These are phyloP conservation scores for Lachnellula hyalina DNA, from an alignment of 2,329 filamentous ascomycete species.

Conservation along the genomic window DNA sequence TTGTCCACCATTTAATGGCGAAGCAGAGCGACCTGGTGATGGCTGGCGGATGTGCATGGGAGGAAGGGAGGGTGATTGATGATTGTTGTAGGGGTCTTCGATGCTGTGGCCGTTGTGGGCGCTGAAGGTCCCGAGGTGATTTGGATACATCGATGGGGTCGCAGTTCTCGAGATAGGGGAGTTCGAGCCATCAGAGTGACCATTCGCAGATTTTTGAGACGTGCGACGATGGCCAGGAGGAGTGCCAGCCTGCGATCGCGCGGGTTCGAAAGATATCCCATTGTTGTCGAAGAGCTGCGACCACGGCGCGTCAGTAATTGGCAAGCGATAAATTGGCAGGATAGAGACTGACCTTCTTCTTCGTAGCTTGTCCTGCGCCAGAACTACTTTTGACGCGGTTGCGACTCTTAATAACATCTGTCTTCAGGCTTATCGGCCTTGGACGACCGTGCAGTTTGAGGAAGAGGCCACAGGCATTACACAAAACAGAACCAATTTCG, in stretches of 20 bases:
- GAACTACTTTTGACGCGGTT: slow-evolving; percentile 86
- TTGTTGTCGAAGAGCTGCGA: slow-evolving; percentile 44
- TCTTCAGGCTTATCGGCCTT: slow-evolving; percentile 93
- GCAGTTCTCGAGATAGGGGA: slow-evolving; percentile 75
- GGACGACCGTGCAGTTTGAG: slow-evolving; percentile 92
- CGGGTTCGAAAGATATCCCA: slow-evolving; percentile 45
- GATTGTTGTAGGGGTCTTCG: slow-evolving; percentile 60
- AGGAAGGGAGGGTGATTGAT: slow-evolving; percentile 47
- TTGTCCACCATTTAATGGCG: slow-evolving; percentile 48
- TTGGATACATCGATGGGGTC: slow-evolving; percentile 70
- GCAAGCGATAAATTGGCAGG: not conserved
- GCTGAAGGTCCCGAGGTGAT: slow-evolving; percentile 75
- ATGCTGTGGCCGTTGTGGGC: slow-evolving; percentile 47
- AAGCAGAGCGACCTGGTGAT: slow-evolving; percentile 53
- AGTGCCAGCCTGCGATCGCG: slow-evolving; percentile 50
- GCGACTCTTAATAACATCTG: slow-evolving; percentile 98
- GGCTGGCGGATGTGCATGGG: slow-evolving; percentile 48
- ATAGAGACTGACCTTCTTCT: slow-evolving; percentile 65
- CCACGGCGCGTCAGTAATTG: slow-evolving; percentile 20
- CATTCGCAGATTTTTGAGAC: slow-evolving; percentile 67
- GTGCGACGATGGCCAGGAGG: slow-evolving; percentile 56
- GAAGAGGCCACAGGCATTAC: slow-evolving; percentile 97
- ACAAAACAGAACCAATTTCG: slow-evolving; percentile 90
- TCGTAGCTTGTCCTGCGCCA: slow-evolving; percentile 67
- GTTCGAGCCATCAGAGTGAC: slow-evolving; percentile 67